These are phyloP conservation scores for Streptanthus diversifolius DNA, from an alignment of 345 rosid genomes.

Conservation along the genomic window DNA sequence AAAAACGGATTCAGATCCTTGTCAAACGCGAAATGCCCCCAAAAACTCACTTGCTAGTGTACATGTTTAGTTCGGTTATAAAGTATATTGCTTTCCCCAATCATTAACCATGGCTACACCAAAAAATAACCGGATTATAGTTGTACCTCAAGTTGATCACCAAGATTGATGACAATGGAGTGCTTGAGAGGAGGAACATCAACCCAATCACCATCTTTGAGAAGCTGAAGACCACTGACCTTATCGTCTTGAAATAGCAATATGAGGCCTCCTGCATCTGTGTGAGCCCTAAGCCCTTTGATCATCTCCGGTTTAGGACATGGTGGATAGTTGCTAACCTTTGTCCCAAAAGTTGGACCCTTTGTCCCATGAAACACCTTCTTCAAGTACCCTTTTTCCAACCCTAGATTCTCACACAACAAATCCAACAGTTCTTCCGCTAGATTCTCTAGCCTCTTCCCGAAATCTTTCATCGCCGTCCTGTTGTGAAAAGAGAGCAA, in stretches of 20 bases:
- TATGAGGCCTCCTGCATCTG: conserved; percentile 93
- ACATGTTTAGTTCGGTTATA: neutral
- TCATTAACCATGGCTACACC: neutral
- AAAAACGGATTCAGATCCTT: neutral
- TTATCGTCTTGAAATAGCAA: conserved; percentile 82
- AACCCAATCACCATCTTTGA: conserved; percentile 77
- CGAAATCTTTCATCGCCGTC: conserved; percentile 58
- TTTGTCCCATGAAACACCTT: conserved; percentile 61
- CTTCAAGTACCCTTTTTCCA: conserved; percentile 78
- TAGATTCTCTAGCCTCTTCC: conserved; percentile 48
- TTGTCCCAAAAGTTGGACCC: conserved; percentile 79
- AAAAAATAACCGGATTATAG: neutral
- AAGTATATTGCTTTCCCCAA: neutral
- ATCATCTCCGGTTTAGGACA: conserved; percentile 89
- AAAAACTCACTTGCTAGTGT: neutral
- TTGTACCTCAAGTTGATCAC: conserved; percentile 90
- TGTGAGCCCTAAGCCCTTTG: conserved; percentile 92
- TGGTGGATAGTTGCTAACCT: conserved; percentile 89
- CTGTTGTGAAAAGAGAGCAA: conserved; percentile 32
- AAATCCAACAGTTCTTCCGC: conserved; percentile 64
- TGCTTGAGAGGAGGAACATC: conserved; percentile 81
- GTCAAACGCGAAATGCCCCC: no score
- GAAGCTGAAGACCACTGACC: conserved; percentile 94
- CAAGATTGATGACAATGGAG: conserved; percentile 86
- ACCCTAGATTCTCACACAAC: conserved; percentile 71